Evolutionary conservation across 148 eudicot genomes (phyloP).

Genomic region (Camellia lanceoleosa): DNA sequence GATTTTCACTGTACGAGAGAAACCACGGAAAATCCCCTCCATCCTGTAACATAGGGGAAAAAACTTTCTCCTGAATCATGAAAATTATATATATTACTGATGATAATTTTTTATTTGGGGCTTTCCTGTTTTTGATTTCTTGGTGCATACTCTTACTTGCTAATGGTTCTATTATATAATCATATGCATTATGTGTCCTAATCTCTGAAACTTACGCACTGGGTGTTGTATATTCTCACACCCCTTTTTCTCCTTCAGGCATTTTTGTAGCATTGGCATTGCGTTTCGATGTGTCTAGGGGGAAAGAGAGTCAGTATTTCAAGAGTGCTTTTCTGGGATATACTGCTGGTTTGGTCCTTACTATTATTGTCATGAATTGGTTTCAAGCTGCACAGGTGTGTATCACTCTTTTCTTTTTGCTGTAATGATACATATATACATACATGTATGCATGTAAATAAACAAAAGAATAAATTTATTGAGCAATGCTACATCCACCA

Average conservation of each 20-base stretch:
- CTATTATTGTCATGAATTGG: slow-evolving; percentile 98
- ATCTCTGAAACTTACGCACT: background rate
- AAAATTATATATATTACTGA: background rate
- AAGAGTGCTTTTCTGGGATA: slow-evolving; percentile 91
- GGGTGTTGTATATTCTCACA: slow-evolving; percentile 14
- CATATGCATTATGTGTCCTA: background rate
- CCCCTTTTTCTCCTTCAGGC: slow-evolving; percentile 40
- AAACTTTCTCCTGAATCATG: background rate
- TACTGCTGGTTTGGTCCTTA: slow-evolving; percentile 63
- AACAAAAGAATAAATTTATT: background rate
- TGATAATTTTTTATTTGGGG: background rate
- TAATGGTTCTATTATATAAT: background rate
- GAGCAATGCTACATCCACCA: too few species aligned
- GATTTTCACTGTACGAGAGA: background rate
- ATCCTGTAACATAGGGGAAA: background rate
- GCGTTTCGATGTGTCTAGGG: slow-evolving; percentile 94
- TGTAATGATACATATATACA: background rate
- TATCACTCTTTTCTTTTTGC: background rate
- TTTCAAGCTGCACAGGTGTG: slow-evolving; percentile 98
- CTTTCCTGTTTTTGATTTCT: background rate
- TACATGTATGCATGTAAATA: background rate
- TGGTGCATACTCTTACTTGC: background rate
- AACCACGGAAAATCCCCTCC: background rate
- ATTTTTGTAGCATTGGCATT: slow-evolving; percentile 97
- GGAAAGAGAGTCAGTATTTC: slow-evolving; percentile 75